Evolutionary conservation across 345 rosid genomes (phyloP).

Genomic region (Schrenkiella parvula): DNA sequence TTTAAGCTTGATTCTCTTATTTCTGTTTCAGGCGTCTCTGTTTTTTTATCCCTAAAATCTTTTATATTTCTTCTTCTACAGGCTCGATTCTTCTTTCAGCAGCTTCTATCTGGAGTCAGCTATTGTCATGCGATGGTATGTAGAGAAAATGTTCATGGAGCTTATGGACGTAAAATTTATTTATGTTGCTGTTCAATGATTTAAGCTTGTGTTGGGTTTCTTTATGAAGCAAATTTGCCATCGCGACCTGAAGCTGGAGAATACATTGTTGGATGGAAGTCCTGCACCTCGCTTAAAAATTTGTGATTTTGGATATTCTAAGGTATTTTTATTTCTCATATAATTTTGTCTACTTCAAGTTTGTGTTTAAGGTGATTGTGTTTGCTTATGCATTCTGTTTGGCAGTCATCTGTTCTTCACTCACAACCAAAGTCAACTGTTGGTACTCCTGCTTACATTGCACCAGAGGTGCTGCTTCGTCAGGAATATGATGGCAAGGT

Average conservation of each 20-base stretch:
- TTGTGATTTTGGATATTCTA: slow-evolving; percentile 96
- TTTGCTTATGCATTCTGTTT: background rate
- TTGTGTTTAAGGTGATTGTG: background rate
- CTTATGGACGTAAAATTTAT: background rate
- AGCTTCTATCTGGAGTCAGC: slow-evolving; percentile 64
- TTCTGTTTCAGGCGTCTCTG: background rate
- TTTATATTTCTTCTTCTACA: slow-evolving; percentile 23
- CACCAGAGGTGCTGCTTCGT: slow-evolving; percentile 85
- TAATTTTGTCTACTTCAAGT: background rate
- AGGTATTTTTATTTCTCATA: slow-evolving; percentile 49
- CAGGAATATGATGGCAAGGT: slow-evolving; percentile 97
- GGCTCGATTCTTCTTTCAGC: slow-evolving; percentile 66
- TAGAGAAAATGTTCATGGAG: background rate
- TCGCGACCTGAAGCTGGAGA: slow-evolving; percentile 63
- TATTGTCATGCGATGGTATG: slow-evolving; percentile 57
- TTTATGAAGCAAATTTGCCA: slow-evolving; percentile 57
- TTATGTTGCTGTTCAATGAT: background rate
- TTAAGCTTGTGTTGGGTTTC: background rate
- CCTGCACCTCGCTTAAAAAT: slow-evolving; percentile 80
- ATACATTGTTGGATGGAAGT: slow-evolving; percentile 70
- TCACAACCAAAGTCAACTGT: slow-evolving; percentile 97
- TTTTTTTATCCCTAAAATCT: background rate
- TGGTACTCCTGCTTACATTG: slow-evolving; percentile 98
- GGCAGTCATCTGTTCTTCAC: slow-evolving; percentile 86
- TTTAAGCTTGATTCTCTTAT: background rate